Base-by-base conservation (phyloP, 225 moss, liverwort and hornwort species). In the Bryoerythrophyllum caledonicum region DNA sequence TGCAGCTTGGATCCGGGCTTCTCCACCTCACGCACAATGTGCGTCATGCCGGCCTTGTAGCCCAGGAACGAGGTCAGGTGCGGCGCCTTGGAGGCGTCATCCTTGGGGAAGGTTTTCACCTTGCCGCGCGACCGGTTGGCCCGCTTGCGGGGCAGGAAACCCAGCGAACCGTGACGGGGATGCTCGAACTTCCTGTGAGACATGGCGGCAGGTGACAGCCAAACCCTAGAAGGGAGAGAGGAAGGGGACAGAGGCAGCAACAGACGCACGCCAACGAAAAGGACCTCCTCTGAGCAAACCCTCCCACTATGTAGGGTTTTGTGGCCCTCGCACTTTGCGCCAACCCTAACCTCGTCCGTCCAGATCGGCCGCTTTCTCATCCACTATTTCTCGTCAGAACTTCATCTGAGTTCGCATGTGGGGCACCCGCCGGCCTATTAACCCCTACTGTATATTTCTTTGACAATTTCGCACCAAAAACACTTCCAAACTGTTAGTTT, bases 41-140 rank as follows among this genome's bases (percentile, higher is more conserved):
- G 91, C 2, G 91, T 91, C 91, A 91, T 91, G 25, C 91, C 91
- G 2, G 91, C 91, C 87, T 91, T 91, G 79, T 91, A 91, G 14
- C 87, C 91, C 8, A 91, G 82, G 80, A 89, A 91, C 17, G 91
- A 89, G 0, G 91, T 89, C 48, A 91, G 66, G 60, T 82, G 79
- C 2, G 83, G 83, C 4, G 20, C 0, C 76, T 91, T 91, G 60
- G 65, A 56, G 0, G 68, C 67, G 37, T 92, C 82, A 75, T 89
- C 91, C 60, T 53, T 60, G 20, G 91, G 91, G n/a, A 92, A 92
- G 43, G 91, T 89, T 81, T 92, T 92, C 86, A 92, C 91, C 83
- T 80, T 68, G 62, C 63, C 60, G n/a, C 72, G 60, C 2, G 72
- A 72, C 28, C 72, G 11, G 43, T 44, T 59, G 7, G 81, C 79